phyloP scores from a whole-genome alignment of 345 rosid genomes.

The Eucalyptus grandis region DNA sequence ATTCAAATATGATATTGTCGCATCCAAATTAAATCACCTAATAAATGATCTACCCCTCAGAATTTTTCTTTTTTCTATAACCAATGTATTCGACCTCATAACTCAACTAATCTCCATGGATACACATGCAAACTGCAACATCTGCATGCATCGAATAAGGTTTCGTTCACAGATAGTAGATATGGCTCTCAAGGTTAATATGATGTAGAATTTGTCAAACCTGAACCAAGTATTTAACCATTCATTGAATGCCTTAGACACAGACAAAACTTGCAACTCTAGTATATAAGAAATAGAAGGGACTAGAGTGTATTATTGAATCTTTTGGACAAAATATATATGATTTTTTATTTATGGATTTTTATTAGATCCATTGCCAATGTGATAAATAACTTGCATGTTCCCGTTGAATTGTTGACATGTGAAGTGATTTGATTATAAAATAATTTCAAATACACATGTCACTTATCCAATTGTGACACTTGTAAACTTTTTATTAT shows the following conservation, averaged over 20 bases:
- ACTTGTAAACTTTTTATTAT: no score
- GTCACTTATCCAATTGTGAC: not conserved
- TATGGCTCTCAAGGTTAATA: not conserved
- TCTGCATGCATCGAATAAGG: not conserved
- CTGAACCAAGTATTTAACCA: not conserved
- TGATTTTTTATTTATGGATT: not conserved
- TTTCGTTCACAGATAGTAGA: not conserved
- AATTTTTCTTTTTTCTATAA: not conserved
- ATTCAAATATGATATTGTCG: not conserved
- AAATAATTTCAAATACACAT: not conserved
- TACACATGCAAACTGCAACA: not conserved
- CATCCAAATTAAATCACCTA: not conserved
- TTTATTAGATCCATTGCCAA: not conserved
- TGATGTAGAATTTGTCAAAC: not conserved
- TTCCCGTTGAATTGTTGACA: not conserved
- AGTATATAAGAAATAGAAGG: not conserved
- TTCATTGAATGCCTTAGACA: not conserved
- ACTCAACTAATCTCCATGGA: not conserved
- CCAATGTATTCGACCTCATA: not conserved
- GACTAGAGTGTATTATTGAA: not conserved
- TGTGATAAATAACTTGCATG: not conserved
- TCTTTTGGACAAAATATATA: not conserved
- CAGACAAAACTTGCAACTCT: not conserved
- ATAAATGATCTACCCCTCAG: not conserved
- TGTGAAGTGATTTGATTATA: not conserved